Base-by-base conservation (phyloP, 2,329 filamentous ascomycete genomes). In the Phyllosticta citribraziliensis region DNA sequence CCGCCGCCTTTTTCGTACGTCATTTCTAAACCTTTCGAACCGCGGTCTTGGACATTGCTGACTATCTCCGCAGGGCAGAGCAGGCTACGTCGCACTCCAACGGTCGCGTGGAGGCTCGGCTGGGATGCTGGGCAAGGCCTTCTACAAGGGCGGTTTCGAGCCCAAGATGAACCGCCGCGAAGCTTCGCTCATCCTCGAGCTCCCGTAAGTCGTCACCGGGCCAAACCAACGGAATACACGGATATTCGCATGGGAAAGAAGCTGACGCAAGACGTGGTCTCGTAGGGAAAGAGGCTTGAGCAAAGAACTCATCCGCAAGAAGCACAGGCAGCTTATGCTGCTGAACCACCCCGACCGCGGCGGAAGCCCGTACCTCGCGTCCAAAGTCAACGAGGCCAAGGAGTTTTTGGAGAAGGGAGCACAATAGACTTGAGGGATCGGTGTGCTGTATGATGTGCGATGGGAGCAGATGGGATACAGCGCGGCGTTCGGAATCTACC, bases 61-160 rank as follows among this genome's bases (percentile, higher is more conserved):
- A 68, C 62, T 3, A 14, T 20, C 24, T 58, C 4, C 12, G 51
- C 70, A 97, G 91, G 93, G 94, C 66, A 90, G 94, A 72, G 93
- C 94, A 63, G 93, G 92, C 69, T 83, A 96, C 50, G 88, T 97
- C 70, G 94, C 94, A 67, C 84, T 92, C 75, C 86, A 92, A 65
- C 85, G 90, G 70, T 96, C 88, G 63, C 84, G 88, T 64, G 88
- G 89, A 11, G 69, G 67, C 27, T 47, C 40, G 8, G 65, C 75
- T 9, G 88, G 88, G 66, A 87, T 88, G 40, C 79, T 96, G 68
- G 94, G 94, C 69, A 91, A 92, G 75, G 86, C 91, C 52, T 99
- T 91, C 73, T 97, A 97, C 82, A 99, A 97, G 77, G 94, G 94
- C 67, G 94, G 94, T n/a, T 99, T 99, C 73, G 94, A 99, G 79